phyloP scores from a whole-genome alignment of 495 filamentous ascomycete species.

The Penicillium verhagenii region DNA sequence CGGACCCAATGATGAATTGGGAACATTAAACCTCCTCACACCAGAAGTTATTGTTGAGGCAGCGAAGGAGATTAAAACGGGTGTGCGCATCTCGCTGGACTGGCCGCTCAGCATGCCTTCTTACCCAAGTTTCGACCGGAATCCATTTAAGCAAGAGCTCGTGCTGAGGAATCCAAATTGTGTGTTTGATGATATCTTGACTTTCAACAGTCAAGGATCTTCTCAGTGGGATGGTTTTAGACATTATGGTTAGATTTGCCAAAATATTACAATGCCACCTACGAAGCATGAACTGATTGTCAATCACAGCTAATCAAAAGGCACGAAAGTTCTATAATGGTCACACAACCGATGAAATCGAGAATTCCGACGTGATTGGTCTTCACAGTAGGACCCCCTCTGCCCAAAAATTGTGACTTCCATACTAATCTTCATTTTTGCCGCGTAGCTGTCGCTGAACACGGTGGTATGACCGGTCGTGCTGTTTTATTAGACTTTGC shows the following conservation, averaged over 20 bases:
- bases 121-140: conserved; percentile 35
- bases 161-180: conserved; percentile 30
- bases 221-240: conserved; percentile 55
- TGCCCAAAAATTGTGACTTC: not conserved
- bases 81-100: conserved; percentile 49
- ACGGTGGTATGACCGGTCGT: conserved; percentile 44
- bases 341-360: conserved; percentile 54
- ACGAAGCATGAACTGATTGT: not conserved
- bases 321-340: conserved; percentile 58
- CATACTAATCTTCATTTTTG: not conserved
- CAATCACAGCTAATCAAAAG: conserved; percentile 40
- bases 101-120: conserved; percentile 44
- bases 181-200: conserved; percentile 56
- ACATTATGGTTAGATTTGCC: conserved; percentile 35
- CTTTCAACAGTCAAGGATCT: conserved; percentile 47
- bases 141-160: conserved; percentile 39
- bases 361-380: conserved; percentile 34
- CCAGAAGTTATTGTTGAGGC: conserved; percentile 49
- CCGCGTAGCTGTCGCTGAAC: conserved; percentile 20
- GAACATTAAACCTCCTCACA: conserved; percentile 53
- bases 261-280: not conserved
- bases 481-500: conserved; percentile 53
- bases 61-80: conserved; percentile 51
- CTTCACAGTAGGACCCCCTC: conserved; percentile 33
- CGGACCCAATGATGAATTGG: conserved; percentile 47